These are phyloP conservation scores for Neodidymelliopsis sp. DNA, from an alignment of 2,329 filamentous ascomycete species.

Conservation along the genomic window DNA sequence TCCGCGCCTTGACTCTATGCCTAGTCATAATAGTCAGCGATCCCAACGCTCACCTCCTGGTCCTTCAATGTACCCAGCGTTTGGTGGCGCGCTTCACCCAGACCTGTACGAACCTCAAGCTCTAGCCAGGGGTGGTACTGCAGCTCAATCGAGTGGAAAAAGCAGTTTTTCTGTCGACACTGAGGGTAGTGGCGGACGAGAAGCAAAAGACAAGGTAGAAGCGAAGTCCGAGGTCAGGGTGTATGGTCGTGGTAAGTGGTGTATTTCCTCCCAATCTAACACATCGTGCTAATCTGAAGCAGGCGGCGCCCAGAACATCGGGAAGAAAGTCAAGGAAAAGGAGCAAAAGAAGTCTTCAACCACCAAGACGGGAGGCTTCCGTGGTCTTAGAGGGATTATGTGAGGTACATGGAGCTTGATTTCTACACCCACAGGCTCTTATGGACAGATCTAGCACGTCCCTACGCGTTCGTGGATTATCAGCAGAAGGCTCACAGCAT, in stretches of 20 bases:
- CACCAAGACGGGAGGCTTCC: slow-evolving; percentile 49
- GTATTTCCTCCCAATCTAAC: not conserved
- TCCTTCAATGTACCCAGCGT: slow-evolving; percentile 32
- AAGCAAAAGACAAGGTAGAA: slow-evolving; percentile 55
- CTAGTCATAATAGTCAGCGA: slow-evolving; percentile 26
- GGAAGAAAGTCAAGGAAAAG: slow-evolving; percentile 61
- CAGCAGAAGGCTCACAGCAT: no score
- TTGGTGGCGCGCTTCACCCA: slow-evolving; percentile 33
- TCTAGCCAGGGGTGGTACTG: not conserved
- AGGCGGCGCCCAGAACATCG: slow-evolving; percentile 63
- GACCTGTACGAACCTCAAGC: slow-evolving; percentile 38
- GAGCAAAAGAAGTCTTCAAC: slow-evolving; percentile 54
- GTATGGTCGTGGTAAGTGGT: slow-evolving; percentile 62
- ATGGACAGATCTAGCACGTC: no score
- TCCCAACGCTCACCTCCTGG: slow-evolving; percentile 27
- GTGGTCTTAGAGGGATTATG: slow-evolving; percentile 51
- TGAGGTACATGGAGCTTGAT: no score
- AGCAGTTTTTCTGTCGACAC: slow-evolving; percentile 52
- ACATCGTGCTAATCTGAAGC: slow-evolving; percentile 44
- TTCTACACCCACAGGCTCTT: no score
- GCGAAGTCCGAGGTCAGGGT: slow-evolving; percentile 59
- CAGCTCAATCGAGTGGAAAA: slow-evolving; percentile 44
- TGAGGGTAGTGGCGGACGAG: slow-evolving; percentile 43
- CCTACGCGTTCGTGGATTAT: no score
- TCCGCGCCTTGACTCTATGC: slow-evolving; percentile 39